phyloP scores from a whole-genome alignment of 1,284 basidiomycete species.

The Crepidotus sp. region DNA sequence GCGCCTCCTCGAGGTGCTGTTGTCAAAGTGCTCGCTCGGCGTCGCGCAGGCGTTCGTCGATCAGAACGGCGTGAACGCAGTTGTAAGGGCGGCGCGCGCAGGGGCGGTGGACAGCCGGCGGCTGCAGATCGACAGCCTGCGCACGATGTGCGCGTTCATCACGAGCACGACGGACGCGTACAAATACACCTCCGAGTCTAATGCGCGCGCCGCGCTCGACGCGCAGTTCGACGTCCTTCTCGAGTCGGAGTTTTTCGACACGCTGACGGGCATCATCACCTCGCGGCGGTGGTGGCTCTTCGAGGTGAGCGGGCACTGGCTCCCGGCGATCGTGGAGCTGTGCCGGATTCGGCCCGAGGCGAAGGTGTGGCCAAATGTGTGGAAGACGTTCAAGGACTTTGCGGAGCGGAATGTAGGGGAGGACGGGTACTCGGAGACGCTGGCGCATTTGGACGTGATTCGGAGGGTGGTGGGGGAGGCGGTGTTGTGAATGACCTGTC shows the following conservation, averaged over 20 bases:
- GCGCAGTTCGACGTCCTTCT: slow-evolving; percentile 23
- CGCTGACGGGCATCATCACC: slow-evolving; percentile 22
- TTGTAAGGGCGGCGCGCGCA: slow-evolving; percentile 26
- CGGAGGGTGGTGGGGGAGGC: not conserved
- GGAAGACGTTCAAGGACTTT: slow-evolving; percentile 17
- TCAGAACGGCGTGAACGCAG: slow-evolving; percentile 25
- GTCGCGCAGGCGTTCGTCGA: slow-evolving; percentile 26
- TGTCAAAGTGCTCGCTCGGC: slow-evolving; percentile 21
- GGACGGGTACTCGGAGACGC: slow-evolving; percentile 17
- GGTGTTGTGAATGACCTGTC: too few species aligned
- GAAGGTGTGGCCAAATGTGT: slow-evolving; percentile 10
- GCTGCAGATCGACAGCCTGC: slow-evolving; percentile 30
- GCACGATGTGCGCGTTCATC: slow-evolving; percentile 28
- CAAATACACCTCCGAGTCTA: not conserved
- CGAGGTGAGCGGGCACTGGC: slow-evolving; percentile 28
- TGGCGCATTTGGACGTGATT: slow-evolving; percentile 14
- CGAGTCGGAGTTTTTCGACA: slow-evolving; percentile 26
- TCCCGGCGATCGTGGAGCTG: slow-evolving; percentile 26
- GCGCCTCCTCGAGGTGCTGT: slow-evolving; percentile 26
- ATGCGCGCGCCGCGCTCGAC: slow-evolving; percentile 5
- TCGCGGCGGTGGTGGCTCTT: slow-evolving; percentile 26
- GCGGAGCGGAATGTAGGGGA: slow-evolving; percentile 18
- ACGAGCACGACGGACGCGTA: slow-evolving; percentile 21
- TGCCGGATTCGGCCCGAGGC: slow-evolving; percentile 22
- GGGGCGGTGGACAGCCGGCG: slow-evolving; percentile 28